phyloP scores from a whole-genome alignment of 768 basidiomycete species.

The Boletus sensibilis region DNA sequence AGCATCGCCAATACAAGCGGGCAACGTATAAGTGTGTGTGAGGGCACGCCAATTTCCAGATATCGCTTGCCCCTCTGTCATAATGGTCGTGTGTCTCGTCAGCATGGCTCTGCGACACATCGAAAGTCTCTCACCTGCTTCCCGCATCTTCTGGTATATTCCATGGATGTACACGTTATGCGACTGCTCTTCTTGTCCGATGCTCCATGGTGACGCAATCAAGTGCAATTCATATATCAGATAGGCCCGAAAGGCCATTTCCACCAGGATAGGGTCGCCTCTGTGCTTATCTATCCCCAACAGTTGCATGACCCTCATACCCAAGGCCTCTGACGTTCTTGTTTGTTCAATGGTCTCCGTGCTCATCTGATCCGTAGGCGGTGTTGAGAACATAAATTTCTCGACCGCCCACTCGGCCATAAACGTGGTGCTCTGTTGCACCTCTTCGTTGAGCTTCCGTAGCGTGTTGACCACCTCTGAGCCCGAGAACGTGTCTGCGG shows the following conservation, averaged over 20 bases:
- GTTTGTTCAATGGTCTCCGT: conserved; percentile 8
- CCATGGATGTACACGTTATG: conserved; percentile 17
- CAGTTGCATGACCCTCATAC: conserved; percentile 18
- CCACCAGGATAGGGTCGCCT: conserved; percentile 31
- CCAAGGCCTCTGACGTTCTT: conserved; percentile 11
- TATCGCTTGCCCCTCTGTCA: conserved; percentile 42
- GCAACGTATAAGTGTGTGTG: conserved; percentile 25
- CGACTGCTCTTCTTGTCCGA: conserved; percentile 17
- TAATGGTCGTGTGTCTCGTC: background rate
- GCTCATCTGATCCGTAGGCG: conserved; percentile 3
- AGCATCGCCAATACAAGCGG: conserved; percentile 12
- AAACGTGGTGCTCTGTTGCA: conserved; percentile 43
- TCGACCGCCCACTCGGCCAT: conserved; percentile 47
- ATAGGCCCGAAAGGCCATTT: conserved; percentile 33
- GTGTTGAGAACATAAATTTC: conserved; percentile 28
- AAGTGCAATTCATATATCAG: conserved; percentile 21
- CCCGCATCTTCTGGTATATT: conserved; percentile 35
- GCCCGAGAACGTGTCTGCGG: conserved; percentile 40
- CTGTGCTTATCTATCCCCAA: conserved; percentile 21
- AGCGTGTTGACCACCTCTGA: conserved; percentile 45
- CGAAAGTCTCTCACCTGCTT: conserved; percentile 30
- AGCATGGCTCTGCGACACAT: background rate
- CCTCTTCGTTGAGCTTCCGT: conserved; percentile 43
- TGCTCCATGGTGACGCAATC: conserved; percentile 24
- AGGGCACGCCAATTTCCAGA: conserved; percentile 44